These are phyloP conservation scores for Suhomyces kilbournensis DNA, from an alignment of 805 yeast genomes.

Conservation along the genomic window DNA sequence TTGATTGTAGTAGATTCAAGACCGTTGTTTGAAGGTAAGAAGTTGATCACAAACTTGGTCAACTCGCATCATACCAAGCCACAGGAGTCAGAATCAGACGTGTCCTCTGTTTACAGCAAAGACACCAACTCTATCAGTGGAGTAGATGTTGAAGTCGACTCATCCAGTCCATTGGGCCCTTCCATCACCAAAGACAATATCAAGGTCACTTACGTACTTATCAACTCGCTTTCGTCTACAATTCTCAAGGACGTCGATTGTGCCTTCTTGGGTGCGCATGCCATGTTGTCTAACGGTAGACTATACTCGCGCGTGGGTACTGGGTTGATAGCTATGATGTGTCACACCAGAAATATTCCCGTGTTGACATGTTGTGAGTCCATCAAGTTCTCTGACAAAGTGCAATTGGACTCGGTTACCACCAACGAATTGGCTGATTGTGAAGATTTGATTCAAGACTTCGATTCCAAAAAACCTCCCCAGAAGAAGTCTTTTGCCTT, in stretches of 20 bases:
- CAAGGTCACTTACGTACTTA: conserved; percentile 72
- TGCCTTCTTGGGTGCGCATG: conserved; percentile 94
- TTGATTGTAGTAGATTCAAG: conserved; percentile 89
- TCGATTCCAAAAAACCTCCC: conserved; percentile 50
- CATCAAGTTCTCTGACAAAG: conserved; percentile 90
- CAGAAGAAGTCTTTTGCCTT: conserved; percentile 59
- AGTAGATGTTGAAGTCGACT: not conserved
- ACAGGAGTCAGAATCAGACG: conserved; percentile 14
- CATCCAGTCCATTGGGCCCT: conserved; percentile 7
- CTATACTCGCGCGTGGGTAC: conserved; percentile 93
- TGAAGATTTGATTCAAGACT: conserved; percentile 58
- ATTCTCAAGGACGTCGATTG: conserved; percentile 84
- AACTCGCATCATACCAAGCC: conserved; percentile 26
- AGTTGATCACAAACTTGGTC: conserved; percentile 63
- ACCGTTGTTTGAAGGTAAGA: conserved; percentile 91
- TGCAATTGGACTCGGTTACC: conserved; percentile 94
- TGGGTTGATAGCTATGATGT: conserved; percentile 88
- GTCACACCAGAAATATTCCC: conserved; percentile 84
- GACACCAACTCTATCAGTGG: conserved; percentile 4
- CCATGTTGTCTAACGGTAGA: conserved; percentile 93
- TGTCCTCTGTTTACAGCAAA: conserved; percentile 17
- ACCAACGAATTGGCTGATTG: conserved; percentile 85
- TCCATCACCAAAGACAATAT: conserved; percentile 52
- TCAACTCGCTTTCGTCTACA: conserved; percentile 71
- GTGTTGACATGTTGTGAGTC: conserved; percentile 95